Base-by-base conservation (phyloP, 2,329 filamentous ascomycete species). In the Talaromyces atroroseus region DNA sequence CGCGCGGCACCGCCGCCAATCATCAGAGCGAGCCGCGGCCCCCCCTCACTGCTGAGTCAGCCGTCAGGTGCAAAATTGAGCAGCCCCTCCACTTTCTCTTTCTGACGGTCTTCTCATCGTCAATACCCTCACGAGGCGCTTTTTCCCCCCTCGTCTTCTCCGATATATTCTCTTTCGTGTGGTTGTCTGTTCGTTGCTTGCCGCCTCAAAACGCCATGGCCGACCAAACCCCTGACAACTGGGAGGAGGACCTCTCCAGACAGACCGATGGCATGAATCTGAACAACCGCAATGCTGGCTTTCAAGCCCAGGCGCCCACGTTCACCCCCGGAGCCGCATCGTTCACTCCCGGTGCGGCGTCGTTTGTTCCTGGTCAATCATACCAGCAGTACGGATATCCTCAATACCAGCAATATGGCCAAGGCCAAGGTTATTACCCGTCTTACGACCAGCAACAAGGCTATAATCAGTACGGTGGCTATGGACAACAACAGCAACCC, bases 201-300 rank as follows among this genome's bases (percentile, higher is more conserved):
- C 4, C 18, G 18, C 18, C 26, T 21, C 40, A 44, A n/a, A 20
- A 56, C 69, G 80, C 56, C 68, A 96, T 96, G 91, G 88, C 92
- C 66, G 86, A 92, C 74, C 70, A 72, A 54, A 71, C 70, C 34
- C 88, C 90, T 68, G 91, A 95, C 74, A 96, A 91, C 61, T 97
- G 94, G 89, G 92, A 97, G 77, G 90, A 95, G 68, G 89, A 92
- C 68, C 84, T 95, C 73, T 83, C 89, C 60, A 85, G 85, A 66
- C 89, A 92, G 79, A 77, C 88, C 38, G 83, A 87, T 72, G 86
- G 88, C 71, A 81, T 91, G 73, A 90, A 90, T 72, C 71, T 92
- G 68, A 88, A 87, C 71, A 78, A 79, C 56, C 70, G 68, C 65
- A 77, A 74, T 58, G 66, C 60, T 61, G 63, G 80, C 74, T 73